Conservation (phyloP, 1,139 yeast species). For the Candida mesenterica region DNA sequence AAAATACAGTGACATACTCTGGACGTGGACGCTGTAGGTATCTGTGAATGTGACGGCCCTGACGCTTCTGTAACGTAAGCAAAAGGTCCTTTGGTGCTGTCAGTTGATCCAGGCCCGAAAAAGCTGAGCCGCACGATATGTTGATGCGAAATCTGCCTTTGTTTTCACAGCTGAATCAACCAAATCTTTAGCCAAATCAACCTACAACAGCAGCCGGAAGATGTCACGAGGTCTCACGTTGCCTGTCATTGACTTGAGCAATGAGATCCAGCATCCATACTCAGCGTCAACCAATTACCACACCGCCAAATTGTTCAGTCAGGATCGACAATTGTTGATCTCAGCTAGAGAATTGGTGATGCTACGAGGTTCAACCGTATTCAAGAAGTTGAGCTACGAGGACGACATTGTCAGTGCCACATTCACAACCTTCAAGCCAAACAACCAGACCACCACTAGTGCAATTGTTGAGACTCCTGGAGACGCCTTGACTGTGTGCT, state of each 20-base stretch:
- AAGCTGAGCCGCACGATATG: no score
- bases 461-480: slow-evolving; percentile 1
- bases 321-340: slow-evolving; percentile 31
- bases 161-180: neutral
- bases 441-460: slow-evolving; percentile 1
- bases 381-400: slow-evolving; percentile 49
- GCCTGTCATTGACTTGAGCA: slow-evolving; percentile 19
- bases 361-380: slow-evolving; percentile 48
- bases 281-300: slow-evolving; percentile 16
- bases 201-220: no score
- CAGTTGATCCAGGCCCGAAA: no score
- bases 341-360: slow-evolving; percentile 36
- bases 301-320: slow-evolving; percentile 23
- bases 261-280: slow-evolving; percentile 19
- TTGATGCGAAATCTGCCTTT: no score
- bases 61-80: no score
- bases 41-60: no score
- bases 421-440: slow-evolving; percentile 39
- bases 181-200: slow-evolving; percentile 1
- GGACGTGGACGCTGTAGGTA: no score
- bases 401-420: slow-evolving; percentile 47
- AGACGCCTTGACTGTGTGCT: slow-evolving; percentile 48
- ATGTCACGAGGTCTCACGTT: slow-evolving; percentile 12
- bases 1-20: no score
- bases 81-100: no score